Percentiles rank a stretch among this genome's conserved stretches.
These are phyloP conservation scores for Cucumis melo DNA, from an alignment of 306 rosid species.

Conservation along the genomic window DNA sequence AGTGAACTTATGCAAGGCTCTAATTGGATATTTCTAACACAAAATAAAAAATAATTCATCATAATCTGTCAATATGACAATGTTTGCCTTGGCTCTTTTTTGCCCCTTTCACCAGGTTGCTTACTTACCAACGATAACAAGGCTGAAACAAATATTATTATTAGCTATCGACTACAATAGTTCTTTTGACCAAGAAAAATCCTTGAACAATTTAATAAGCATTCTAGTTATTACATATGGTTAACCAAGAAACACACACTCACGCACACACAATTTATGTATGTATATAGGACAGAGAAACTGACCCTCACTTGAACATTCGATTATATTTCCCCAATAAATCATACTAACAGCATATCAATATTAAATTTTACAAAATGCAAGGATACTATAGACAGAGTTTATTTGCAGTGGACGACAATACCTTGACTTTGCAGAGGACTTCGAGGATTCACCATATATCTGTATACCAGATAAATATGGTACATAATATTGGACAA, in stretches of 20 bases:
- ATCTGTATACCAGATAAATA: slow-evolving; percentile 83
- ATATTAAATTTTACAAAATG: neutral
- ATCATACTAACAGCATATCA: neutral
- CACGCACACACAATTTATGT: neutral
- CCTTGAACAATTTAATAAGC: neutral
- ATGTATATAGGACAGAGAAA: neutral
- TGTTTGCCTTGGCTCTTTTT: neutral
- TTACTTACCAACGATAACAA: neutral
- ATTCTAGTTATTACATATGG: neutral
- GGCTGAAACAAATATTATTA: neutral
- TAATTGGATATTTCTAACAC: neutral
- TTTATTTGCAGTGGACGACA: neutral
- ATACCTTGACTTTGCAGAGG: slow-evolving; percentile 49
- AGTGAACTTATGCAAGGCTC: neutral
- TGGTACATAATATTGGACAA: slow-evolving; percentile 78
- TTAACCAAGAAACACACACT: neutral
- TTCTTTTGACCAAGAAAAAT: neutral
- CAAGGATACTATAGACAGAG: neutral
- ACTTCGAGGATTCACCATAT: slow-evolving; percentile 30
- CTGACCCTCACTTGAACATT: neutral
- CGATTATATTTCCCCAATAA: neutral
- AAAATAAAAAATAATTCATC: neutral
- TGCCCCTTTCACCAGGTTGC: neutral
- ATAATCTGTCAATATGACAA: neutral
- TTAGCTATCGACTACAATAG: neutral